Percentiles rank a stretch among this genome's conserved stretches.
Evolutionary conservation across 495 filamentous ascomycete species (phyloP).

Genomic region (Daldinia caldariorum): DNA sequence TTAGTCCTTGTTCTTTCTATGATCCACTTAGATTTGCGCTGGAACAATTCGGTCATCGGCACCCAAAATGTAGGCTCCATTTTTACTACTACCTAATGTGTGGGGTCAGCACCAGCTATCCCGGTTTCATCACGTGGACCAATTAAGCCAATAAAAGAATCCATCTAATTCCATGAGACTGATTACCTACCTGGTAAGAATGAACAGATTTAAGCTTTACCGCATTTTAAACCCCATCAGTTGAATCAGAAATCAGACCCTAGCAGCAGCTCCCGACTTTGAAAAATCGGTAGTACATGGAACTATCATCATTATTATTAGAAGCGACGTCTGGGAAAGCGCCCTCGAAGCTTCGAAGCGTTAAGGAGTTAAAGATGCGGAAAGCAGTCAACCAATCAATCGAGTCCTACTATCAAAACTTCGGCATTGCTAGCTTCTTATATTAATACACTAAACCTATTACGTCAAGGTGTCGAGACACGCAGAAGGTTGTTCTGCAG

Average conservation of each 20-base stretch:
- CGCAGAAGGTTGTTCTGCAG: not conserved
- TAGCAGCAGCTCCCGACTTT: not conserved
- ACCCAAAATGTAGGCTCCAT: not conserved
- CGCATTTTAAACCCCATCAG: not conserved
- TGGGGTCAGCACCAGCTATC: not conserved
- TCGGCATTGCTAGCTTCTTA: not conserved
- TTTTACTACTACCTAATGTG: too few relatives aligned
- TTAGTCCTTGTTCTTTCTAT: not conserved
- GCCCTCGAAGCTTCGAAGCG: conserved; percentile 12
- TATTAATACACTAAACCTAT: conserved; percentile 1
- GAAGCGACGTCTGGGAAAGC: conserved; percentile 24
- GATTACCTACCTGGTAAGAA: too few relatives aligned
- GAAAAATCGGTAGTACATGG: too few relatives aligned
- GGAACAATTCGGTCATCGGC: not conserved
- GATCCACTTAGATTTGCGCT: not conserved
- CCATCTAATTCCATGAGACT: not conserved
- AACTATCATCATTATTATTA: not conserved
- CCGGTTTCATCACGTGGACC: not conserved
- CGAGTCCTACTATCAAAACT: not conserved
- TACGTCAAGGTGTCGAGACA: conserved; percentile 25
- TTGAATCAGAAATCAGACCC: conserved; percentile 9
- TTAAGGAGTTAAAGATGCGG: conserved; percentile 17
- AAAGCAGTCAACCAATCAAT: conserved; percentile 19
- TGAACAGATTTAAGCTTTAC: not conserved
- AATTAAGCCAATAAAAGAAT: not conserved